These are phyloP conservation scores for Cetradonia linearis DNA, from an alignment of 495 filamentous ascomycete species.

Conservation along the genomic window DNA sequence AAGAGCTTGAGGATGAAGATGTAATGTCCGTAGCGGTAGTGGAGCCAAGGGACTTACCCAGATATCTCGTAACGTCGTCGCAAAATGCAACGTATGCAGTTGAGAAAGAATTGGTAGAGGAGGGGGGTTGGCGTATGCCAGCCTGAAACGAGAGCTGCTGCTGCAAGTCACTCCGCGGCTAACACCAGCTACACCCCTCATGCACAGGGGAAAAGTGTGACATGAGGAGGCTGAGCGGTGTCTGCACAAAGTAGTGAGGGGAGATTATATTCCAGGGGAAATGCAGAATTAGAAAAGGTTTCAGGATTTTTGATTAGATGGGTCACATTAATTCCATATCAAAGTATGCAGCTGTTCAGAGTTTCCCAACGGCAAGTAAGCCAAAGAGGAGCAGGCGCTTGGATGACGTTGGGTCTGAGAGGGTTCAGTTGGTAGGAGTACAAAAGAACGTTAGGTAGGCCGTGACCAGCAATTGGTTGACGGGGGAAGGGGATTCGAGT, in stretches of 20 bases:
- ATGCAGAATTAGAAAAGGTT: conserved; percentile 21
- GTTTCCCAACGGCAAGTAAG: conserved; percentile 14
- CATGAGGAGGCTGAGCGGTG: conserved; percentile 19
- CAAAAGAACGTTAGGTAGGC: background rate
- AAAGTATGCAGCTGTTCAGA: conserved; percentile 8
- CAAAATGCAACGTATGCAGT: conserved; percentile 12
- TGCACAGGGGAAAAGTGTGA: conserved; percentile 19
- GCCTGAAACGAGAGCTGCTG: conserved; percentile 19
- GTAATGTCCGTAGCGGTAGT: background rate
- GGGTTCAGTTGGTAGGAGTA: background rate
- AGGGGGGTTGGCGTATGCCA: conserved; percentile 1
- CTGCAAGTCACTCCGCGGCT: conserved; percentile 22
- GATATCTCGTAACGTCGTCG: conserved; percentile 7
- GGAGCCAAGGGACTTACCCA: conserved; percentile 15
- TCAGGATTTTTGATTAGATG: conserved; percentile 15
- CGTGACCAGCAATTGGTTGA: conserved; percentile 14
- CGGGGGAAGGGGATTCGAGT: background rate
- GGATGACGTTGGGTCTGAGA: conserved; percentile 12
- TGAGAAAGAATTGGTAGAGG: background rate
- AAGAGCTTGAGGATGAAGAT: background rate
- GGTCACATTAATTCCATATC: conserved; percentile 14
- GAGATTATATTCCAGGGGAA: conserved; percentile 13
- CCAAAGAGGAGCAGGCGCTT: conserved; percentile 25
- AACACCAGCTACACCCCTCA: conserved; percentile 21
- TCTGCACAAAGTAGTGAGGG: conserved; percentile 13